Evolutionary conservation across 148 eudicot species (phyloP), one percentile per base, ranked within the genome.

Genomic region (Hydrangea macrophylla): DNA sequence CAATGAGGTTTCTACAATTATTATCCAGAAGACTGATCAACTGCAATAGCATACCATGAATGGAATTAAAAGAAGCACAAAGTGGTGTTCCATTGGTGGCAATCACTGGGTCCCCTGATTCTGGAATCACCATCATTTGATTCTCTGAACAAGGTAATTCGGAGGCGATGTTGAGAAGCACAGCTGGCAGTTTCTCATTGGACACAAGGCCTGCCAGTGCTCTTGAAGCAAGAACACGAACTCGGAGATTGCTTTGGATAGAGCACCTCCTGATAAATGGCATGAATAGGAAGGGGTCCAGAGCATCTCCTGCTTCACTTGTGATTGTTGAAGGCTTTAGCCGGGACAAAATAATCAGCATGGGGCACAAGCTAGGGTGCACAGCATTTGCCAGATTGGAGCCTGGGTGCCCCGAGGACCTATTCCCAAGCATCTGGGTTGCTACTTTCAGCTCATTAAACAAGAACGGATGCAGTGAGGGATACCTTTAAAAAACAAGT

Each of bases 281-380:
- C 96, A 86, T 88, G 64, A 94, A 90, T 6, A 90, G 71, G 62
- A 86, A 88, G 60, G 99, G 99, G 72, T 94, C 99, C 62, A 90
- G 73, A 53, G 75, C 64, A 78, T 94, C 96, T 68, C 91, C 96
- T 20, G 82, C 68, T 83, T 94, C 97, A 75, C 96, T 82, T 68
- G 93, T 70, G 59, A 94, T 82, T 31, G 99, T 79, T 58, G 99
- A 94, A 76, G 99, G 96, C 78, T 83, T 94, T 69, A 94, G 92
- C 77, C 97, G 85, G 18, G 97, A 88, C 71, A 94, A 70, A 58
- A 94, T 86, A 72, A 94, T 94, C 70, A 90, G 76, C 61, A 94
- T 75, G 15, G 99, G 99, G 69, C 97, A 94, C 71, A 94, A 74
- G 80, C 99, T 94, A 56, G 99, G 99, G 70, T 90, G 99, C 51